phyloP scores from a whole-genome alignment of 345 rosid genomes.

The Salix dunnii region DNA sequence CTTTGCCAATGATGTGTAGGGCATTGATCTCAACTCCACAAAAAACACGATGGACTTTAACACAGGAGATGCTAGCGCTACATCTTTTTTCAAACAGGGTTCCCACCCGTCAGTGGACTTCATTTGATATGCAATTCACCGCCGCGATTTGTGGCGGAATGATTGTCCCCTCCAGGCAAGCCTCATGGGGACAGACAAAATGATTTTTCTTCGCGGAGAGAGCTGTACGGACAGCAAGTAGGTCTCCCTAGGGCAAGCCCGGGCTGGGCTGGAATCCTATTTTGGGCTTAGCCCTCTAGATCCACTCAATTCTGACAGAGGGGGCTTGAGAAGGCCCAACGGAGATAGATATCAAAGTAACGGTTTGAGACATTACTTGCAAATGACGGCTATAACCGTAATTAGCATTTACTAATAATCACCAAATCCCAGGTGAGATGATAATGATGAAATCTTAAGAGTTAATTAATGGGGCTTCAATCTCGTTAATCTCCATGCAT shows the following conservation, averaged over 20 bases:
- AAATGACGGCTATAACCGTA: neutral
- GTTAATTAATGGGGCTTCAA: neutral
- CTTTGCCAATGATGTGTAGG: neutral
- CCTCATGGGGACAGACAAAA: neutral
- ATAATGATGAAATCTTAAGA: neutral
- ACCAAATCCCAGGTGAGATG: neutral
- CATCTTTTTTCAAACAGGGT: neutral
- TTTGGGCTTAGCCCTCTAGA: neutral
- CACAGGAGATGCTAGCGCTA: neutral
- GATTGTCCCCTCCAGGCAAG: neutral
- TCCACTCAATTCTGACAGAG: neutral
- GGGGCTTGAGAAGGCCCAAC: neutral
- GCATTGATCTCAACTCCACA: neutral
- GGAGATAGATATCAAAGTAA: neutral
- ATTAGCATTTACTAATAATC: neutral
- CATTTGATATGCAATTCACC: neutral
- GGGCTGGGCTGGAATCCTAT: neutral
- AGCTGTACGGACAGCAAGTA: too few species aligned
- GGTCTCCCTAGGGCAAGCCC: neutral
- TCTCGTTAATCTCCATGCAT: neutral
- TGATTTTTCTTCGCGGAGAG: neutral
- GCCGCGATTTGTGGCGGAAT: conserved; percentile 4
- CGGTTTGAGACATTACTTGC: neutral
- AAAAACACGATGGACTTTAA: neutral
- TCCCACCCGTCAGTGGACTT: neutral